Evolutionary conservation across 371 early-diverging fungal genomes (phyloP).

Genomic region (Capillidium rhysosporum): DNA sequence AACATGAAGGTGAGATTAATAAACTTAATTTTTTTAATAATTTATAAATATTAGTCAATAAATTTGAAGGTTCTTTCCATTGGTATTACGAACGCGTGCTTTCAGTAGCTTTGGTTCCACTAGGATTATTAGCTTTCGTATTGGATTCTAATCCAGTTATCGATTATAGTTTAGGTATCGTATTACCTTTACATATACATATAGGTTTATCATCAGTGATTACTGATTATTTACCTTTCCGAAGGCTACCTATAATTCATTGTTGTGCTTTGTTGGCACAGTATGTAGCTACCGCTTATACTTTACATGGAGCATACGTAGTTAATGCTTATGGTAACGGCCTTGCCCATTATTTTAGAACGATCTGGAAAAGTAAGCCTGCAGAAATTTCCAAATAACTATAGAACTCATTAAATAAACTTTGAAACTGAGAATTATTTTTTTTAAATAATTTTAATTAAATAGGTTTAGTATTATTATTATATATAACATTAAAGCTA

Average conservation of each 20-base stretch:
- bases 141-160: constrained; percentile 43
- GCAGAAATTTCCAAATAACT: no score
- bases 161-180: constrained; percentile 71
- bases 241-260: constrained; percentile 41
- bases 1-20: constrained; percentile 3
- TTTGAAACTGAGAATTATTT: no score
- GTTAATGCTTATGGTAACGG: neutral
- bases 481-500: constrained; percentile 8
- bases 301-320: neutral
- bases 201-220: constrained; percentile 51
- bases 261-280: neutral
- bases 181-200: constrained; percentile 77
- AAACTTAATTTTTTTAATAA: neutral
- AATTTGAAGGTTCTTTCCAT: constrained; percentile 50
- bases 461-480: no score
- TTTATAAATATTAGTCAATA: neutral
- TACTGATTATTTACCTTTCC: constrained; percentile 65
- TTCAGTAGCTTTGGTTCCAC: constrained; percentile 49
- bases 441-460: no score
- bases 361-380: neutral
- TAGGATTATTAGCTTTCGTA: constrained; percentile 25
- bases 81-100: constrained; percentile 81
- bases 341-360: neutral
- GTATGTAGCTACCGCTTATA: neutral
- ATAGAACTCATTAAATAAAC: no score